phyloP scores from a whole-genome alignment of 805 yeast genomes.

The Metschnikowia proteae region DNA sequence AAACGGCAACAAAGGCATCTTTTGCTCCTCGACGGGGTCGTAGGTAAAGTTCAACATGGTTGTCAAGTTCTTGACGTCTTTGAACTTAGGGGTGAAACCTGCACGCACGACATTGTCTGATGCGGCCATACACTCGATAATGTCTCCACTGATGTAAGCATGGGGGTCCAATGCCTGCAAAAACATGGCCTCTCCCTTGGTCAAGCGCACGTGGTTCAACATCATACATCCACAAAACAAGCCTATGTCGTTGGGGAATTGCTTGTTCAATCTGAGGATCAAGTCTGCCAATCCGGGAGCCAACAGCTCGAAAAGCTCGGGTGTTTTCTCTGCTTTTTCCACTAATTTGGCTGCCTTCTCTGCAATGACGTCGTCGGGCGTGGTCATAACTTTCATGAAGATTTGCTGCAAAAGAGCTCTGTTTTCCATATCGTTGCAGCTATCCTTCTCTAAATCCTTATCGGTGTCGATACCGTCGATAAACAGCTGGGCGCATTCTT shows the following conservation, averaged over 20 bases:
- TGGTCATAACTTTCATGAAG: constrained; percentile 81
- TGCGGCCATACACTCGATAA: constrained; percentile 99
- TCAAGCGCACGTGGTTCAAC: constrained; percentile 79
- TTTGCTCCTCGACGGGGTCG: constrained; percentile 89
- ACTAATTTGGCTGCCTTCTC: constrained; percentile 63
- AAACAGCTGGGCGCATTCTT: constrained; percentile 52
- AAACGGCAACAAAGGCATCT: constrained; percentile 66
- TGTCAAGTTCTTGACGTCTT: constrained; percentile 88
- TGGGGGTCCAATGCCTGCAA: constrained; percentile 97
- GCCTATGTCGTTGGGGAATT: constrained; percentile 93
- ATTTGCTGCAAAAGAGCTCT: constrained; percentile 66
- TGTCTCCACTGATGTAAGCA: constrained; percentile 95
- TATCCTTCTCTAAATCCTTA: constrained; percentile 43
- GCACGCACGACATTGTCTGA: constrained; percentile 97
- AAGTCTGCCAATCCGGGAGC: constrained; percentile 60
- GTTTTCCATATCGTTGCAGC: constrained; percentile 51
- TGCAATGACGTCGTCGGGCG: constrained; percentile 57
- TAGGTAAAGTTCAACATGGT: constrained; percentile 86
- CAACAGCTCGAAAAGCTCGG: constrained; percentile 51
- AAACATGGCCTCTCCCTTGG: constrained; percentile 94
- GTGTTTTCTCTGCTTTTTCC: constrained; percentile 54
- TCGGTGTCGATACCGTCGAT: constrained; percentile 42
- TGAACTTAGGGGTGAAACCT: constrained; percentile 99
- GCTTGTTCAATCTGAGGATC: constrained; percentile 72
- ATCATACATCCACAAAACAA: constrained; percentile 92